phyloP scores from a whole-genome alignment of 148 eudicot species.

The Persicaria tinctoria region DNA sequence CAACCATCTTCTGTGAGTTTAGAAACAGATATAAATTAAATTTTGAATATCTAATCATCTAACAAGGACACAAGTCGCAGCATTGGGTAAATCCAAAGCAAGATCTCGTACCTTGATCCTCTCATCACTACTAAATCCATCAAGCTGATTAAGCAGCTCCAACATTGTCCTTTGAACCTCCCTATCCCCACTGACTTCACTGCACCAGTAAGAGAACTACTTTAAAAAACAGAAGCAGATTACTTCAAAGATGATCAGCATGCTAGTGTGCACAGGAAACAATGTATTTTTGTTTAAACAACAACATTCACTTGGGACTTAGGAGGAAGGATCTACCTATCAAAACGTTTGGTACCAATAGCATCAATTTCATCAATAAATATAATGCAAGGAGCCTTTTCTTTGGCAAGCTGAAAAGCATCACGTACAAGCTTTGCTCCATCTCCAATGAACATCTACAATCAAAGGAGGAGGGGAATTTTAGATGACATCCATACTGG shows the following conservation, averaged over 20 bases:
- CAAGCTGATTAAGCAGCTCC: constrained; percentile 91
- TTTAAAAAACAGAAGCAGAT: neutral
- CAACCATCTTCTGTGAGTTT: neutral
- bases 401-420: constrained; percentile 96
- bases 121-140: constrained; percentile 97
- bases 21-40: neutral
- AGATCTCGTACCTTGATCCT: constrained; percentile 61
- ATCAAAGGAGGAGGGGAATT: neutral
- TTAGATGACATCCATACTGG: neutral
- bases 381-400: constrained; percentile 92
- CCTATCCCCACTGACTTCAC: constrained; percentile 98
- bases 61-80: neutral
- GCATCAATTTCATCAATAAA: constrained; percentile 99
- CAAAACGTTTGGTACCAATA: constrained; percentile 96
- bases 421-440: constrained; percentile 99
- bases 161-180: constrained; percentile 97
- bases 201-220: constrained; percentile 27
- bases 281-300: neutral
- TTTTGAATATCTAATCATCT: neutral
- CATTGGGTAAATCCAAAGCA: neutral
- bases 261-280: neutral
- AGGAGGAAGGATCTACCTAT: constrained; percentile 36
- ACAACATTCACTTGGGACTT: neutral
- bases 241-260: neutral
- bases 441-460: constrained; percentile 94